These are phyloP conservation scores for Saccharomycopsis olivae DNA, from an alignment of 805 yeast genomes.

Conservation along the genomic window DNA sequence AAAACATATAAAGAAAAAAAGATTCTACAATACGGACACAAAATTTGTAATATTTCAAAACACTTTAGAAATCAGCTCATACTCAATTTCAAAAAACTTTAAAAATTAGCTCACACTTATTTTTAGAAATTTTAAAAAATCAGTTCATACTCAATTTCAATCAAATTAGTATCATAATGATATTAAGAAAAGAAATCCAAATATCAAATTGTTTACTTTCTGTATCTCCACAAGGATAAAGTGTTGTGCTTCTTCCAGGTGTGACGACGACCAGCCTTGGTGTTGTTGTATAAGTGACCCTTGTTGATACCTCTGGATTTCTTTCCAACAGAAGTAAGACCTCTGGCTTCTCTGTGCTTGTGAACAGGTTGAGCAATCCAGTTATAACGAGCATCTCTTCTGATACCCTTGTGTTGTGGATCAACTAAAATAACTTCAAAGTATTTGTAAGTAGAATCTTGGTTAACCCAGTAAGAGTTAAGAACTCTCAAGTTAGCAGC, in stretches of 20 bases:
- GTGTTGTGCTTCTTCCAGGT: slow-evolving; percentile 99
- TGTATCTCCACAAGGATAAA: slow-evolving; percentile 98
- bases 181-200: too few relatives aligned
- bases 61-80: too few relatives aligned
- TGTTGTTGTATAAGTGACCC: slow-evolving; percentile 99
- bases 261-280: slow-evolving; percentile 97
- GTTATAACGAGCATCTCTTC: slow-evolving; percentile 98
- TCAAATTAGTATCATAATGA: too few relatives aligned
- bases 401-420: slow-evolving; percentile 97
- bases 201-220: slow-evolving; percentile 40
- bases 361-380: slow-evolving; percentile 99
- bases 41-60: too few relatives aligned
- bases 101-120: too few relatives aligned
- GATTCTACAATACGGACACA: too few relatives aligned
- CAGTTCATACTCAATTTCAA: too few relatives aligned
- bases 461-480: slow-evolving; percentile 99
- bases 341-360: slow-evolving; percentile 99
- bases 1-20: too few relatives aligned
- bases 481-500: slow-evolving; percentile 98
- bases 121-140: too few relatives aligned
- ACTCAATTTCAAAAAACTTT: background rate
- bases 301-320: slow-evolving; percentile 99
- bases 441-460: slow-evolving; percentile 99
- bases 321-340: slow-evolving; percentile 97
- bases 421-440: slow-evolving; percentile 96